These are phyloP conservation scores for Gossypium aridum DNA, from an alignment of 441 rosid species.

Conservation along the genomic window DNA sequence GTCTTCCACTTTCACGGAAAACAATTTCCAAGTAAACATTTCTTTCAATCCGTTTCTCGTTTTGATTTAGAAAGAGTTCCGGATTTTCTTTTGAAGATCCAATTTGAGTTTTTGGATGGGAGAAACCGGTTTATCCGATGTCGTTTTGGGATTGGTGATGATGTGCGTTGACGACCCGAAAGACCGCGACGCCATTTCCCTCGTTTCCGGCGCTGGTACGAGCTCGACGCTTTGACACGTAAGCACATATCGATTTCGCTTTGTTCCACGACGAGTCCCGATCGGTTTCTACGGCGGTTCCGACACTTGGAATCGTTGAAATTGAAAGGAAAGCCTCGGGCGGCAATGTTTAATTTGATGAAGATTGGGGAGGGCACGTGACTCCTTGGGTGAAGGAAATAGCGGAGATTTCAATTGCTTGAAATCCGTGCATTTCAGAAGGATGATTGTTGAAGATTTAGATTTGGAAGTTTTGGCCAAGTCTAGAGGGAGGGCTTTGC, in stretches of 20 bases:
- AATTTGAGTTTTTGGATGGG: too few species aligned
- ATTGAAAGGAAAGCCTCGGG: constrained; percentile 79
- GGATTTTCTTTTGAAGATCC: too few species aligned
- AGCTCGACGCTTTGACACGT: constrained; percentile 65
- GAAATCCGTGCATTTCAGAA: constrained; percentile 56
- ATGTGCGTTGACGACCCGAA: too few species aligned
- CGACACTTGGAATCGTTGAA: constrained; percentile 62
- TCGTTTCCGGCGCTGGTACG: constrained; percentile 70
- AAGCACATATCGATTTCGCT: constrained; percentile 78
- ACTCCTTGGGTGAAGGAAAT: constrained; percentile 71
- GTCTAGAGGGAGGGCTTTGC: constrained; percentile 38
- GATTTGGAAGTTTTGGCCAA: constrained; percentile 60
- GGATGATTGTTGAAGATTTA: constrained; percentile 74
- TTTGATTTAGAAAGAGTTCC: too few species aligned
- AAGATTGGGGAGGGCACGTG: constrained; percentile 78
- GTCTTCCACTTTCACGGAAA: too few species aligned
- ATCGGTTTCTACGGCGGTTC: constrained; percentile 52
- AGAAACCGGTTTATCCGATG: too few species aligned
- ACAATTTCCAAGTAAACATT: too few species aligned
- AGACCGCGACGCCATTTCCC: constrained; percentile 59
- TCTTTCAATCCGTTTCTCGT: too few species aligned
- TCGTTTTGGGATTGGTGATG: too few species aligned
- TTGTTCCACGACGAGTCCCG: constrained; percentile 69
- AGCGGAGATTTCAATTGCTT: constrained; percentile 35
- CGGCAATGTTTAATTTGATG: constrained; percentile 86